Percentiles rank a stretch among this genome's conserved stretches.
These are phyloP conservation scores for Euphorbia lathyris DNA, from an alignment of 345 rosid genomes.

Conservation along the genomic window DNA sequence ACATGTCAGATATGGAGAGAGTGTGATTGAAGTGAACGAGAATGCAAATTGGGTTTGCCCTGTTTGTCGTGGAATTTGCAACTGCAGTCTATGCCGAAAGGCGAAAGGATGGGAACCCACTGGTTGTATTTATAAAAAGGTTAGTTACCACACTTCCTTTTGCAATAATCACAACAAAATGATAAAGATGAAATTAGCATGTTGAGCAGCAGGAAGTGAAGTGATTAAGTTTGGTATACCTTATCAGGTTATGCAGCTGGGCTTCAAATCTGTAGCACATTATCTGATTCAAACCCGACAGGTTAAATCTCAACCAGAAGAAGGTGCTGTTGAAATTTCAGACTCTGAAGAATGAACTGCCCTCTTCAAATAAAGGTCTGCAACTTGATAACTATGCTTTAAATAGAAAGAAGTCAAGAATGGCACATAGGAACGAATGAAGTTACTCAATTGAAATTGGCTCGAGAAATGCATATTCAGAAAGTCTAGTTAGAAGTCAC, in stretches of 20 bases:
- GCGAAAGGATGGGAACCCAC: constrained; percentile 34
- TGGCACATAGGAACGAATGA: not conserved
- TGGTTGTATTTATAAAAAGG: constrained; percentile 36
- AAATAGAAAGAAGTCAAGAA: not conserved
- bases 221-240: not conserved
- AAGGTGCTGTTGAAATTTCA: constrained; percentile 7
- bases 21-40: constrained; percentile 31
- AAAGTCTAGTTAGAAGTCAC: not conserved
- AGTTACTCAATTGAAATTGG: not conserved
- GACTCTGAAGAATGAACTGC: constrained; percentile 6
- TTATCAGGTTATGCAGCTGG: constrained; percentile 28
- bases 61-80: constrained; percentile 40
- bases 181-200: not conserved
- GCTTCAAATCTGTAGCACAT: constrained; percentile 44
- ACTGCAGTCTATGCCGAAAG: constrained; percentile 36
- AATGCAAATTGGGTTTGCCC: constrained; percentile 41
- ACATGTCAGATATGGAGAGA: constrained; percentile 38
- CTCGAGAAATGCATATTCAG: not conserved
- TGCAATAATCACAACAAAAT: not conserved
- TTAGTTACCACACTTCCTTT: constrained; percentile 7
- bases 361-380: not conserved
- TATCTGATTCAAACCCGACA: constrained; percentile 35
- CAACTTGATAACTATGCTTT: not conserved
- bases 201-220: not conserved
- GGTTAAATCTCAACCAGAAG: constrained; percentile 4